Evolutionary conservation across 306 rosid genomes (phyloP).

Genomic region (Carpinus viminea): DNA sequence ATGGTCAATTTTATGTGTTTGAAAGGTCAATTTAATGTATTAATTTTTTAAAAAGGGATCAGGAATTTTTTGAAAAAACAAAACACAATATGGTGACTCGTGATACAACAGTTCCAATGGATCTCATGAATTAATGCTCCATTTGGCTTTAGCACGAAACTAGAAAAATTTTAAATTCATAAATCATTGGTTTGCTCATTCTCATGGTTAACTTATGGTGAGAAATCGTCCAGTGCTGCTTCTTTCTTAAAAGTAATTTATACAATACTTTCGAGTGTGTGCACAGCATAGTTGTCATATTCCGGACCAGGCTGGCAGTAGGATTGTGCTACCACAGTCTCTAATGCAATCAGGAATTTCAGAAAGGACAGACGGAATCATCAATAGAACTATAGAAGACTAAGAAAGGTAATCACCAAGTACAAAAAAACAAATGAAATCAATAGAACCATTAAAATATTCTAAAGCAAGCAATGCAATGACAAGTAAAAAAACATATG

Average conservation of each 20-base stretch:
- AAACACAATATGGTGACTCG: background rate
- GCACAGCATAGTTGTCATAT: background rate
- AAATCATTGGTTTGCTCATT: background rate
- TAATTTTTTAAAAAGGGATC: too few relatives aligned
- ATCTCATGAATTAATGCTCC: background rate
- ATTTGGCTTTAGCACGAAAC: background rate
- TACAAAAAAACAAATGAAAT: background rate
- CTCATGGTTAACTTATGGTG: background rate
- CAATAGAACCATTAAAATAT: conserved; percentile 1
- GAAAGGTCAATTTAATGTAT: too few relatives aligned
- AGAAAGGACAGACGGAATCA: background rate
- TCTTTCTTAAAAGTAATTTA: background rate
- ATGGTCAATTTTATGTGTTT: background rate
- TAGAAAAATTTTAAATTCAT: background rate
- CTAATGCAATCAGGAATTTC: background rate
- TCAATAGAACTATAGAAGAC: background rate
- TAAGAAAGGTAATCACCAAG: background rate
- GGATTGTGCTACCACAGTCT: background rate
- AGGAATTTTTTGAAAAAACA: too few relatives aligned
- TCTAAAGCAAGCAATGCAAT: background rate
- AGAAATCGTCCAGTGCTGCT: background rate
- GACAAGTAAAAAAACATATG: background rate
- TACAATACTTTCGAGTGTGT: background rate
- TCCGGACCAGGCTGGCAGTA: background rate
- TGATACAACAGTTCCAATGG: background rate